Percentiles rank a stretch among this genome's conserved stretches.
These are phyloP conservation scores for Plasmopara viticola DNA, from an alignment of 352 stramenopile species.

Conservation along the genomic window DNA sequence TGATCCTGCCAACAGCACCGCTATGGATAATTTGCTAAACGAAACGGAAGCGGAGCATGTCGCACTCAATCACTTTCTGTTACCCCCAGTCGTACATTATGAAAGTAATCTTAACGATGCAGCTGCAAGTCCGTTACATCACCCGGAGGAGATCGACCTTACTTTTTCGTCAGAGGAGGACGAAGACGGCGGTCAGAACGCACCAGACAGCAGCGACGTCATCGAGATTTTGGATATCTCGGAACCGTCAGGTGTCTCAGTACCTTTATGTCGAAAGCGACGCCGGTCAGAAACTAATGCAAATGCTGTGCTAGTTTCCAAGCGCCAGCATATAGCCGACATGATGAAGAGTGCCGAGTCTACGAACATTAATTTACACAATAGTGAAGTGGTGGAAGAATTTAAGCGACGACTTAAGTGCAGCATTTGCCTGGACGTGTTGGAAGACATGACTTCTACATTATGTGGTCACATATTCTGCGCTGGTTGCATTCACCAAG, in stretches of 20 bases:
- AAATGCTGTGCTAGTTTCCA: conserved; percentile 6
- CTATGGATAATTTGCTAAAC: conserved; percentile 17
- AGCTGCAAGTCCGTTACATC: conserved; percentile 1
- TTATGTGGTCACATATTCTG: conserved; percentile 80
- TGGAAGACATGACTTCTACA: conserved; percentile 78
- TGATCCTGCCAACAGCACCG: not conserved
- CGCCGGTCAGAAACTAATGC: conserved; percentile 18
- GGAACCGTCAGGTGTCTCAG: conserved; percentile 6
- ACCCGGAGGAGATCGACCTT: conserved; percentile 55
- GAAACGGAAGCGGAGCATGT: conserved; percentile 20
- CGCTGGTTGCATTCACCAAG: conserved; percentile 57
- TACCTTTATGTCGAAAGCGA: conserved; percentile 35
- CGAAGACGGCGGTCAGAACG: conserved; percentile 15
- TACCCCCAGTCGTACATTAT: conserved; percentile 10
- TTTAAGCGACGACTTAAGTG: conserved; percentile 77
- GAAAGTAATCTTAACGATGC: conserved; percentile 4
- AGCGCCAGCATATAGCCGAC: conserved; percentile 33
- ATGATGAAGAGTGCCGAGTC: conserved; percentile 47
- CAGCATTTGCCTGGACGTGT: conserved; percentile 74
- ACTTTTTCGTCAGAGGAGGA: conserved; percentile 56
- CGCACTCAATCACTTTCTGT: conserved; percentile 4
- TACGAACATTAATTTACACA: conserved; percentile 63
- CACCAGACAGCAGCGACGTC: conserved; percentile 37
- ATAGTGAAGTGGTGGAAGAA: conserved; percentile 67
- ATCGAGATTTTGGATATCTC: conserved; percentile 49